phyloP scores from a whole-genome alignment of 1,139 yeast genomes.

The Diutina sp. region DNA sequence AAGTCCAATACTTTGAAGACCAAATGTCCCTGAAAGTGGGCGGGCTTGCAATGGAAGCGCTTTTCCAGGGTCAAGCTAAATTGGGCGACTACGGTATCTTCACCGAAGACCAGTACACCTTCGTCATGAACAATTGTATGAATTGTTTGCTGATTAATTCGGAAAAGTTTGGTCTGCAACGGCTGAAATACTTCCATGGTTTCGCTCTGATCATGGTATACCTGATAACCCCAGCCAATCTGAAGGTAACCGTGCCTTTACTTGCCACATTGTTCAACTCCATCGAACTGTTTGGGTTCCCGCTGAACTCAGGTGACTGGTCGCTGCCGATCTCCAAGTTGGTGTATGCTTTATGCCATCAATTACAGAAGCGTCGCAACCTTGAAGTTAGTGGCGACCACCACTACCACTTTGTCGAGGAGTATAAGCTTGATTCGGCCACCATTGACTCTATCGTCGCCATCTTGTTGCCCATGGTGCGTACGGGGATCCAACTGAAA shows the following conservation, averaged over 20 bases:
- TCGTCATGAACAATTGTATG: constrained; percentile 43
- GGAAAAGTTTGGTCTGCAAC: constrained; percentile 25
- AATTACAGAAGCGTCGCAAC: constrained; percentile 45
- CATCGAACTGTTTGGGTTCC: constrained; percentile 79
- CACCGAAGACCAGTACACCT: constrained; percentile 44
- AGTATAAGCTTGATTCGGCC: constrained; percentile 29
- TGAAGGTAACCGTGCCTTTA: constrained; percentile 38
- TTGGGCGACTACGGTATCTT: constrained; percentile 45
- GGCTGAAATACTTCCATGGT: constrained; percentile 38
- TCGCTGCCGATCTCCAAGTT: constrained; percentile 56
- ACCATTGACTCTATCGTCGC: constrained; percentile 38
- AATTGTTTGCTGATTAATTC: constrained; percentile 37
- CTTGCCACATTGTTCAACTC: constrained; percentile 50
- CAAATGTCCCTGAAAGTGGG: constrained; percentile 60
- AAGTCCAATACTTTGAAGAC: constrained; percentile 49
- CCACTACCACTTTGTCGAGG: constrained; percentile 27
- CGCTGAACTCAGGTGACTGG: constrained; percentile 86
- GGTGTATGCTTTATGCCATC: constrained; percentile 40
- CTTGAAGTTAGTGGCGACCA: constrained; percentile 20
- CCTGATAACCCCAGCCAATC: constrained; percentile 42
- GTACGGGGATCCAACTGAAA: constrained; percentile 74
- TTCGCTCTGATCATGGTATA: constrained; percentile 52
- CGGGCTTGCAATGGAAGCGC: constrained; percentile 31
- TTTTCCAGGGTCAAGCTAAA: constrained; percentile 5
- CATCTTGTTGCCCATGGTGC: constrained; percentile 44